Evolutionary conservation across 192 early-diverging fungal genomes (phyloP).

Genomic region (Geranomyces variabilis): DNA sequence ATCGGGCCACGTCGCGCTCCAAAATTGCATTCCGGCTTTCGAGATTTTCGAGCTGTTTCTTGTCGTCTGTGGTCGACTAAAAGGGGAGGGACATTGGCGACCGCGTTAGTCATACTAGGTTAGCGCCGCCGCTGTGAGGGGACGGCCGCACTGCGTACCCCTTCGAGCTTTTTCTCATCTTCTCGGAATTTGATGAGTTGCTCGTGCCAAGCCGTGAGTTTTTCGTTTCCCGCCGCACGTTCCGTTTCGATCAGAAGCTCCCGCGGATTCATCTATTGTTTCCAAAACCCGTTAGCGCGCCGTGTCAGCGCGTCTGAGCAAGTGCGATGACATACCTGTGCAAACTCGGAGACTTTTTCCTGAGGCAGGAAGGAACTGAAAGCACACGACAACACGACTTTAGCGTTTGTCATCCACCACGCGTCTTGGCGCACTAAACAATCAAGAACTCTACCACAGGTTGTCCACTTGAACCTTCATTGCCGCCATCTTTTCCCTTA

Average conservation of each 20-base stretch:
- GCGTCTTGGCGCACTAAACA: background rate
- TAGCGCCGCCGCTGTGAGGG: background rate
- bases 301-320: no score
- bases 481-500: conserved; percentile 60
- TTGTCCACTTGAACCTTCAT: conserved; percentile 95
- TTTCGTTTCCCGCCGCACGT: conserved; percentile 72
- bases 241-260: conserved; percentile 84
- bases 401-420: background rate
- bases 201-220: conserved; percentile 69
- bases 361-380: conserved; percentile 89
- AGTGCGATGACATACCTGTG: conserved; percentile 70
- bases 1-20: conserved; percentile 76
- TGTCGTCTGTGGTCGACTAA: conserved; percentile 54
- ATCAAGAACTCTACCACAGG: conserved; percentile 67
- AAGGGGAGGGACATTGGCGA: no score
- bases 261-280: conserved; percentile 69
- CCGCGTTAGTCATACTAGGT: no score
- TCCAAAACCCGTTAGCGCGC: background rate
- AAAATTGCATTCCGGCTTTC: conserved; percentile 70
- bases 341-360: conserved; percentile 92
- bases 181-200: conserved; percentile 57
- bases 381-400: conserved; percentile 34
- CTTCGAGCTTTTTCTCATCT: conserved; percentile 37
- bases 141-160: conserved; percentile 16
- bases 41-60: conserved; percentile 62